A percentile compares a stretch with the other conserved stretches of the same genome.
phyloP scores from a whole-genome alignment of 345 rosid species.

The Reutealis trisperma region DNA sequence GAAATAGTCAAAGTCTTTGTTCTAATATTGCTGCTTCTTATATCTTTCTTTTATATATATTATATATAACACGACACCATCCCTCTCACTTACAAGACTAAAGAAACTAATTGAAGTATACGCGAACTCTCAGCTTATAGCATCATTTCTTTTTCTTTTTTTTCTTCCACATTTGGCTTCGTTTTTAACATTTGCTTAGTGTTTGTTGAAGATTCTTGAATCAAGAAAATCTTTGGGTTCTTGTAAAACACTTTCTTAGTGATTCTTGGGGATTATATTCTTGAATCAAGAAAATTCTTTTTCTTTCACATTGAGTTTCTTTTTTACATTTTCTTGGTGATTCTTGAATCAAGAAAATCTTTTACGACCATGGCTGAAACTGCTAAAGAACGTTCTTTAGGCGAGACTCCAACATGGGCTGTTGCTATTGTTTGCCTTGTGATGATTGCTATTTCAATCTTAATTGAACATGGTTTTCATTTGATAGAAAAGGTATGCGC shows the following conservation, averaged over 20 bases:
- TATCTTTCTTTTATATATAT: too few relatives aligned
- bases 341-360: background rate
- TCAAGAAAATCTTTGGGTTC: too few relatives aligned
- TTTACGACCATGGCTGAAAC: constrained; percentile 21
- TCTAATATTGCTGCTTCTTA: background rate
- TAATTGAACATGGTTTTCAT: constrained; percentile 70
- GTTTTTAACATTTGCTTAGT: background rate
- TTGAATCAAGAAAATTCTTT: too few relatives aligned
- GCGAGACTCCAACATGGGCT: constrained; percentile 90
- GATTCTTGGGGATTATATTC: background rate
- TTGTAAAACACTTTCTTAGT: background rate
- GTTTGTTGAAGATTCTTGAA: too few relatives aligned
- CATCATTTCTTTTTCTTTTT: background rate
- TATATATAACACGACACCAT: background rate
- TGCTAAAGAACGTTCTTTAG: constrained; percentile 44
- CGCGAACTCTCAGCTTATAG: background rate
- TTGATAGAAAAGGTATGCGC: constrained; percentile 48
- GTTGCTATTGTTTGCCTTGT: constrained; percentile 80
- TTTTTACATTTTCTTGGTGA: background rate
- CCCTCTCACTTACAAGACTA: background rate
- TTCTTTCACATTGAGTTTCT: too few relatives aligned
- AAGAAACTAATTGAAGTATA: background rate
- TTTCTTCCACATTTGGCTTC: background rate
- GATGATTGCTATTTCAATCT: constrained; percentile 63
- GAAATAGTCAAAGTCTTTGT: constrained; percentile 16